Base-by-base conservation (phyloP, 1,139 yeast species). In the Lodderomyces metapsilosis region DNA sequence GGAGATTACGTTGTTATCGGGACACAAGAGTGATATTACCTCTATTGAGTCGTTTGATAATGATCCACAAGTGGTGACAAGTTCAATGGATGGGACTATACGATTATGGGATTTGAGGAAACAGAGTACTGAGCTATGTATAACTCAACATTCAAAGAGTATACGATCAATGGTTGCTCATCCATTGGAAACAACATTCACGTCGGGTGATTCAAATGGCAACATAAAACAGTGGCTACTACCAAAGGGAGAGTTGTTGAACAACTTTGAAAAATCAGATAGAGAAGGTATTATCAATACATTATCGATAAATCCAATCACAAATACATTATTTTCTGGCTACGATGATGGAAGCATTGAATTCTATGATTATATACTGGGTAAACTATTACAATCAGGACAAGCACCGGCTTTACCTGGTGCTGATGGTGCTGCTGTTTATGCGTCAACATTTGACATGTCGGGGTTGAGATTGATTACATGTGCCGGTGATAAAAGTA, bases 401-500 rank as follows among this genome's bases (percentile, higher is more conserved):
- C 51, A 53, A 2, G 75, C 91, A 1, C 64, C 62, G 1, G 76
- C 78, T 5, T 71, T 83, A 13, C 86, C 91, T 0, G 97, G 96
- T 0, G 77, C 89, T 0, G 40, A 42, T 18, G 57, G 78, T 16
- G 69, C 78, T 22, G 86, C 95, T 8, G 78, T 91, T 3, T 73
- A 84, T 50, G 77, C 91, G 9, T 78, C 91, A 34, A 59, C 80
- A 1, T 89, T 88, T 59, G 98, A 92, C 60, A 69, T 73, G 58
- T 82, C 88, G 49, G 97, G 98, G 0, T 61, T 83, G 51, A 74
- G 96, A 34, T 64, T 92, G 43, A 74, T 92, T 16, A 88, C 96
- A 0, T 88, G 96, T 40, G 96, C 87, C 54, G 84, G 89, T 9
- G 98, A 92, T 61, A 91, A 89, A 61, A 84, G 89, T 53, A 80